Conservation (phyloP, 345 rosid species). For the Eutrema japonicum region DNA sequence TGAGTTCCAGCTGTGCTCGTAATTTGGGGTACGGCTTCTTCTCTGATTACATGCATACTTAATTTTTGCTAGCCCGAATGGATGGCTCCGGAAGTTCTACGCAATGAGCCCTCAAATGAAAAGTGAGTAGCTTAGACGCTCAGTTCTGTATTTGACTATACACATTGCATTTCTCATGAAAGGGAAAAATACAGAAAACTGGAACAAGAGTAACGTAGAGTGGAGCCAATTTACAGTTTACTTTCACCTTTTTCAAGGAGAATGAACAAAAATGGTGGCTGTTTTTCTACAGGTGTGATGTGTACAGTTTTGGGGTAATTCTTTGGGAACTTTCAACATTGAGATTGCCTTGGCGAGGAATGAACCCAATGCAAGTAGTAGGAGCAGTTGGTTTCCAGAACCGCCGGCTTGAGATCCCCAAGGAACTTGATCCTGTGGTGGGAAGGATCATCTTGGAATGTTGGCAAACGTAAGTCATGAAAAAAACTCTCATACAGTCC, state of each 20-base stretch:
- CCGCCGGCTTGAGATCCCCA: slow-evolving; percentile 91
- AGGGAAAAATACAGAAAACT: no score
- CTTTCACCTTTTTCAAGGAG: slow-evolving; percentile 6
- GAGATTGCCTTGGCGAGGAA: slow-evolving; percentile 93
- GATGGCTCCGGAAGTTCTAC: slow-evolving; percentile 99
- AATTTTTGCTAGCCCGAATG: slow-evolving; percentile 85
- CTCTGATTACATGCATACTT: slow-evolving; percentile 43
- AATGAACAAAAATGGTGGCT: background rate
- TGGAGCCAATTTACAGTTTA: background rate
- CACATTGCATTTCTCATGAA: no score
- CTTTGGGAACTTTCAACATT: slow-evolving; percentile 98
- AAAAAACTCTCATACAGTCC: background rate
- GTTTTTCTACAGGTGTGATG: slow-evolving; percentile 78
- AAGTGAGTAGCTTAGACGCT: slow-evolving; percentile 63
- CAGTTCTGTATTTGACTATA: slow-evolving; percentile 9
- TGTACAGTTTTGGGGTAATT: slow-evolving; percentile 96
- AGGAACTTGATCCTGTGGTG: slow-evolving; percentile 91
- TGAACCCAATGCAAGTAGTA: slow-evolving; percentile 99
- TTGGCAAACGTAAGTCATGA: slow-evolving; percentile 85
- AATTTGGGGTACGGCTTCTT: background rate
- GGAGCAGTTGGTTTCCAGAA: slow-evolving; percentile 99
- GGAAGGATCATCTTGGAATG: slow-evolving; percentile 86
- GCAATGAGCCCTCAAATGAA: slow-evolving; percentile 94
- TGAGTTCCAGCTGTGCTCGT: slow-evolving; percentile 6
- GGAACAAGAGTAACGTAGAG: no score